Percentiles rank a stretch among this genome's conserved stretches.
phyloP scores from a whole-genome alignment of 768 basidiomycete genomes.

The Tricholoma flavovirens region DNA sequence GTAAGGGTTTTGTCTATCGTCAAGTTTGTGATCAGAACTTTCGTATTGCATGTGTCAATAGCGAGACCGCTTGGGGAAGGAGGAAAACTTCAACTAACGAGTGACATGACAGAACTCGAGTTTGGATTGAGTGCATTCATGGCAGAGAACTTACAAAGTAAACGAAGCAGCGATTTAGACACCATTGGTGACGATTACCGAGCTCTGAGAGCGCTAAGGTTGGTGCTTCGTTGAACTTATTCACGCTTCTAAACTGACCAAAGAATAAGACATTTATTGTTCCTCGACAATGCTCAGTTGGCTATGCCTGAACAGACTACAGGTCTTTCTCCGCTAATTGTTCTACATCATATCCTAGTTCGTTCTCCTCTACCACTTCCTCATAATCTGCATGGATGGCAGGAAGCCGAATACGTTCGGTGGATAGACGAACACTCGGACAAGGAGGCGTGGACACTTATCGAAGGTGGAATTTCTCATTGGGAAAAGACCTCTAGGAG shows the following conservation, averaged over 20 bases:
- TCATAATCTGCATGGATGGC: constrained; percentile 88
- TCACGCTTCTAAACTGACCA: constrained; percentile 1
- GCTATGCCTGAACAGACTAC: constrained; percentile 59
- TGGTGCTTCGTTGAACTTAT: constrained; percentile 16
- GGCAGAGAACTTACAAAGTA: constrained; percentile 48
- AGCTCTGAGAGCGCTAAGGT: constrained; percentile 83
- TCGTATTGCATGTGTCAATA: constrained; percentile 92
- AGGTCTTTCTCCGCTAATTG: constrained; percentile 80
- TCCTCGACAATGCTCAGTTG: constrained; percentile 74
- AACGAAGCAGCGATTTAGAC: constrained; percentile 64
- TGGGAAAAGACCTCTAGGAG: constrained; percentile 72
- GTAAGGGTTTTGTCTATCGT: constrained; percentile 61
- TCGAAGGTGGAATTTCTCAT: constrained; percentile 72
- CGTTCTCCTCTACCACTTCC: constrained; percentile 83
- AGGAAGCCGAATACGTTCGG: constrained; percentile 91
- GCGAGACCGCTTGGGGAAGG: constrained; percentile 86
- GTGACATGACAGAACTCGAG: constrained; percentile 95
- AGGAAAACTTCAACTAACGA: constrained; percentile 90
- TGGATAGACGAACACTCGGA: constrained; percentile 92
- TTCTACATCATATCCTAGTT: constrained; percentile 89
- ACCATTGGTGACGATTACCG: constrained; percentile 84
- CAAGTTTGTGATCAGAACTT: constrained; percentile 75
- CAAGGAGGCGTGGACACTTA: constrained; percentile 71
- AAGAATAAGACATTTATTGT: constrained; percentile 70
- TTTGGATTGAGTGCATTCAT: constrained; percentile 83